Evolutionary conservation across 2,329 filamentous ascomycete genomes (phyloP), one percentile per base, ranked within the genome.

Genomic region (Lizonia empirigonia): DNA sequence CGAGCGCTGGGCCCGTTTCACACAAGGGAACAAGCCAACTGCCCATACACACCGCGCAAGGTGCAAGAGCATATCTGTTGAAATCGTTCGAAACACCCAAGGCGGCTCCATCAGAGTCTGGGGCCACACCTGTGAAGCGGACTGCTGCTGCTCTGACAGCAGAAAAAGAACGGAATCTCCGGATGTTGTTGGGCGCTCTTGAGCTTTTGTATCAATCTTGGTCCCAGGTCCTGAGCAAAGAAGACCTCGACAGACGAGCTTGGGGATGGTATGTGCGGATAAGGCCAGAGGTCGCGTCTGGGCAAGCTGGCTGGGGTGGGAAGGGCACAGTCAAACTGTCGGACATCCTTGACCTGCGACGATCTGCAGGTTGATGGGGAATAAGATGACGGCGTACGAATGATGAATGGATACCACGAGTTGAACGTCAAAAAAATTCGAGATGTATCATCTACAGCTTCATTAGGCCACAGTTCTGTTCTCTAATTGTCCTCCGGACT

Each of bases 201-300:
- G 82, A 91, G 55, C 69, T 90, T 16, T 70, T 95, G 1, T 91
- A 85, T 63, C 78, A 81, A 37, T 93, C 89, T 54, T 96, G 91
- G 91, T 79, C 81, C 1, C 74, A 77, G n/a, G 80, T 84, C 23
- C 69, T 95, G 26, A 79, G 74, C 20, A 74, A 76, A 4, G 78
- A 82, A 13, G 89, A 96, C 63, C 76, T 96, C 44, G 89, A 96
- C 67, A 80, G 81, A 55, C 82, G 85, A 52, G 89, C 90, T 15
- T 95, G 90, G 89, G 77, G 77, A 9, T 96, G 91, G 91, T 96
- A 96, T 72, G 78, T 88, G 1, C 80, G 82, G 18, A 84, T 92
- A 16, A 79, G 91, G 56, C 91, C 91, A 1, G 86, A 90, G 16
- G 88, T 96, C 2, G 85, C 89, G 51, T 75, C 80, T 49, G 91